These are phyloP conservation scores for Cladophialophora yegresii DNA, from an alignment of 2,329 filamentous ascomycete genomes.

Conservation along the genomic window DNA sequence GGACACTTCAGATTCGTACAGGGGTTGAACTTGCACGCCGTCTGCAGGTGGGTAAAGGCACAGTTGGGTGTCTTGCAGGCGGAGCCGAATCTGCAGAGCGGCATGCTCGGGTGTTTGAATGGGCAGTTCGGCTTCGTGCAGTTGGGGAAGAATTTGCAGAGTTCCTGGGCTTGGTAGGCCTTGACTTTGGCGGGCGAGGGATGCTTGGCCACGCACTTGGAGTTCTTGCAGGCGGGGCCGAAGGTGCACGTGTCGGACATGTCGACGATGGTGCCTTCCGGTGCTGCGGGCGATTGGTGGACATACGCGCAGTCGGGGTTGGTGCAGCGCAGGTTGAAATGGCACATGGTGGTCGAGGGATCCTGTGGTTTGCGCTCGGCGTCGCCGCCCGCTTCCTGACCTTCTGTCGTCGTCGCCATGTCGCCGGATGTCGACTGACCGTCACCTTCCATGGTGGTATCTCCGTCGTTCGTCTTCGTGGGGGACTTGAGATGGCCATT, in stretches of 20 bases:
- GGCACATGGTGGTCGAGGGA: conserved; percentile 71
- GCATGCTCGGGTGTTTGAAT: conserved; percentile 85
- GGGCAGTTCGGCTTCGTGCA: conserved; percentile 85
- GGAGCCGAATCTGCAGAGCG: conserved; percentile 85
- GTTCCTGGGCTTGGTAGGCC: conserved; percentile 76
- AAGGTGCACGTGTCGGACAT: conserved; percentile 78
- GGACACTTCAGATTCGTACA: conserved; percentile 86
- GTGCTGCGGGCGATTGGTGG: conserved; percentile 89
- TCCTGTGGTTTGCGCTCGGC: conserved; percentile 52
- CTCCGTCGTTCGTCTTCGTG: conserved; percentile 22
- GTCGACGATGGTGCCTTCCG: conserved; percentile 74
- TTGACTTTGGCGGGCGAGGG: conserved; percentile 82
- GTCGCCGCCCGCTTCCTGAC: conserved; percentile 53
- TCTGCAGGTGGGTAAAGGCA: conserved; percentile 85
- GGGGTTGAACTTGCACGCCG: conserved; percentile 85
- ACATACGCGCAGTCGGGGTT: conserved; percentile 90
- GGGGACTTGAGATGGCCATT: conserved; percentile 31
- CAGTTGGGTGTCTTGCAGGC: conserved; percentile 80
- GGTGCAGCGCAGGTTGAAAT: conserved; percentile 84
- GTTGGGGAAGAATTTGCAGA: conserved; percentile 90
- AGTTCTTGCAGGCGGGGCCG: conserved; percentile 91
- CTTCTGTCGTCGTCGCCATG: conserved; percentile 52
- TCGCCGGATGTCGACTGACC: conserved; percentile 30
- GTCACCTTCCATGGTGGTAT: conserved; percentile 33
- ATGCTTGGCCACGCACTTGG: conserved; percentile 87